Base-by-base conservation (phyloP, 2,329 filamentous ascomycete genomes). In the Talaromyces sp. region DNA sequence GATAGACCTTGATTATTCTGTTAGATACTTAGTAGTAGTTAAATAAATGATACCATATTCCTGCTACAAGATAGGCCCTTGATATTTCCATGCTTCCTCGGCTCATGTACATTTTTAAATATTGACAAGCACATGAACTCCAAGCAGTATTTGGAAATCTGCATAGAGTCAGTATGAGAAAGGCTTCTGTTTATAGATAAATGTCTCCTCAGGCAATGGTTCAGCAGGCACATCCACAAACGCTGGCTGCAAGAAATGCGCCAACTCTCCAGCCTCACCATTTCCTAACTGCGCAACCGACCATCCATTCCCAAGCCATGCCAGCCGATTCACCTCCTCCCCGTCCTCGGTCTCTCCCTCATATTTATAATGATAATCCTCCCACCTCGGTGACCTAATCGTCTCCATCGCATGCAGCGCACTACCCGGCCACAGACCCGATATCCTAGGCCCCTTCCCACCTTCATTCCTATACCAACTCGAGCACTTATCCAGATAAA, bases 291-390 rank as follows among this genome's bases (percentile, higher is more conserved):
- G 54, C 37, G n/a, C 33, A 58, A 58, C 33, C 9, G 54, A 58
- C 75, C 74, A 77, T 5, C 75, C 74, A 66, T 77, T 72, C 3
- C 75, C 75, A 27, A 77, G 62, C 74, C 75, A 77, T 13, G 72
- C 71, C 27, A 67, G 69, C 0, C 70, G 68, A 27, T 77, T 77
- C 33, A 37, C 37, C n/a, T 58, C 33, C 17, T 37, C 25, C 33
- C 54, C 54, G 3, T 41, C 33, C 19, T 58, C 27, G 35, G 73
- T 68, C 17, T 52, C 49, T 39, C 74, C 71, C n/a, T 74, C 65
- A 65, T 79, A 79, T 47, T 73, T 69, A 63, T 79, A 77, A 35
- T 74, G 70, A 62, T 72, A 79, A 66, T 79, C 77, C 59, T 79
- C 78, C 77, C 76, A 79, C 10, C 76, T 70, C 5, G 77, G 76